Conservation (phyloP, 1,139 yeast species). For the Spencermartinsiella ligniputridi region DNA sequence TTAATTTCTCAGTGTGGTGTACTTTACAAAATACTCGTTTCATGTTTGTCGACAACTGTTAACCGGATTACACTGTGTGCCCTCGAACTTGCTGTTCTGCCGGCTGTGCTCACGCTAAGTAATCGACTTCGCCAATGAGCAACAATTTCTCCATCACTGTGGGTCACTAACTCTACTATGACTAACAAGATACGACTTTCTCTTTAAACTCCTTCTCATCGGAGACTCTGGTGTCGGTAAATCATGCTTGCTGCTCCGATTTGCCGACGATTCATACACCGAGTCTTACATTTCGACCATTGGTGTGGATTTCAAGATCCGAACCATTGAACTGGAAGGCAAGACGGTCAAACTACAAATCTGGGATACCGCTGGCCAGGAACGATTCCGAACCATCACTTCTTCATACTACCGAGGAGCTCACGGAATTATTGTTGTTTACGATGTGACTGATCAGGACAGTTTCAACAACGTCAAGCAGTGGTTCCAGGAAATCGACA, state of each 20-base stretch:
- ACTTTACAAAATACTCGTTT: too few species aligned
- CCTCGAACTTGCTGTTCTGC: too few species aligned
- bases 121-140: too few species aligned
- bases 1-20: too few species aligned
- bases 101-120: too few species aligned
- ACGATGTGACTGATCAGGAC: slow-evolving; percentile 97
- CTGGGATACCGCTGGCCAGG: slow-evolving; percentile 99
- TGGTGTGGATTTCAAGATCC: slow-evolving; percentile 96
- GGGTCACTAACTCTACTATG: too few species aligned
- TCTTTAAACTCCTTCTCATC: slow-evolving; percentile 86
- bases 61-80: too few species aligned
- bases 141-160: too few species aligned
- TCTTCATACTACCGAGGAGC: slow-evolving; percentile 98
- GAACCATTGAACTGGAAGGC: slow-evolving; percentile 95
- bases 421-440: slow-evolving; percentile 95
- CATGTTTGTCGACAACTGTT: too few species aligned
- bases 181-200: slow-evolving; percentile 69
- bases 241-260: slow-evolving; percentile 88
- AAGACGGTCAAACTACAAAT: slow-evolving; percentile 95
- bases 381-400: slow-evolving; percentile 94
- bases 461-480: slow-evolving; percentile 96
- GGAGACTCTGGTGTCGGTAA: slow-evolving; percentile 99
- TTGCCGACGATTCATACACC: slow-evolving; percentile 96
- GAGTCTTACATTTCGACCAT: slow-evolving; percentile 96
- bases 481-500: slow-evolving; percentile 98